Evolutionary conservation across 1,284 basidiomycete species (phyloP), one percentile per base, ranked within the genome.

Genomic region (Leccinum pachyderme): DNA sequence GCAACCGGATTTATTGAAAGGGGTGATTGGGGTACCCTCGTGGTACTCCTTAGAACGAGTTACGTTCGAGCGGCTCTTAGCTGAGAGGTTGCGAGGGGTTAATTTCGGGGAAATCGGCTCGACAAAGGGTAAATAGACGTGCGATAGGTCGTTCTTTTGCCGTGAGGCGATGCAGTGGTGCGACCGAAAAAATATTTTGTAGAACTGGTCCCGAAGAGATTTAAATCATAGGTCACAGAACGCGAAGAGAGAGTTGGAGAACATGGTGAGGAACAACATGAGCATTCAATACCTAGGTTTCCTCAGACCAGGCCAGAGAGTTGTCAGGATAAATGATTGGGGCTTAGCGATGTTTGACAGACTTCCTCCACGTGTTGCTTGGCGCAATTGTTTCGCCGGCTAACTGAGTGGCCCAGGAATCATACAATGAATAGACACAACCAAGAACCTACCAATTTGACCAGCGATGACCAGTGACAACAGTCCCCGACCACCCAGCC

Each of bases 1-100:
- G 18, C 9, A 39, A 39, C 18, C 11, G 37, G 1, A 18, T 41
- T 11, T 18, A 22, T 41, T 39, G 37, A 41, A 11, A 22, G 6
- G 49, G 58, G 32, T 1, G 37, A 39, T 18, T 18, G n/a, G 37
- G 18, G 37, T 37, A 6, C 35, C 35, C n/a, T 37, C n/a, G 35
- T n/a, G 5, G n/a, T 29, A 28, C n/a, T 22, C 11, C 39, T 41
- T 44, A 48, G 60, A 57, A 63, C 41, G 52, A 58, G 45, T 50
- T 39, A 37, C 35, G 6, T n/a, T 47, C 18, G 29, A 32, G 45
- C 15, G 31, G 31, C 53, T 50, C 57, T 46, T 48, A n/a, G 6
- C 18, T 18, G 15, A 35, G 18, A 31, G 5, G 22, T 5, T 9
- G 24, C 18, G 28, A 24, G 46, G 33, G 8, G 33, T 22, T 18